phyloP scores from a whole-genome alignment of 192 early-diverging fungal genomes.

The Coemansia sp. region DNA sequence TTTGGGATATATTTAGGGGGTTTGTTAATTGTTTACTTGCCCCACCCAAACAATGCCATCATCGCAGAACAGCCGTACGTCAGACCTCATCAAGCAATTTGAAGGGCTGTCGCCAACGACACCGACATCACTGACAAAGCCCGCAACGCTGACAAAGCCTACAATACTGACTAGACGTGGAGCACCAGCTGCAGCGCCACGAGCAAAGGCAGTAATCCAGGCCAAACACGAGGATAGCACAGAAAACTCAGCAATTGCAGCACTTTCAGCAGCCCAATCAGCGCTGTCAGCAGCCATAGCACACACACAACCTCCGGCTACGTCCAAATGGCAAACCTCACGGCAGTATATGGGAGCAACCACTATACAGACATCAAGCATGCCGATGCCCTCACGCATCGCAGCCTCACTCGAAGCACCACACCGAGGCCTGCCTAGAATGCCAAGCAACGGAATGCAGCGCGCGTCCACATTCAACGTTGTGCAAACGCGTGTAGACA shows the following conservation, averaged over 20 bases:
- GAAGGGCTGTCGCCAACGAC: constrained; percentile 24
- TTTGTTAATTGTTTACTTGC: neutral
- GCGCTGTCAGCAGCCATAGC: constrained; percentile 7
- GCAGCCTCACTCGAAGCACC: neutral
- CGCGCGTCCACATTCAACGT: constrained; percentile 1
- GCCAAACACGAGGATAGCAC: neutral
- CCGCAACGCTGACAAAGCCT: neutral
- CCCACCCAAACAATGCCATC: neutral
- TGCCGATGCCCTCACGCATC: neutral
- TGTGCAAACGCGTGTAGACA: neutral
- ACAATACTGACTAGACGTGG: neutral
- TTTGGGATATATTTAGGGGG: neutral
- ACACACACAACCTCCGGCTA: neutral
- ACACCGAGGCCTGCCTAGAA: neutral
- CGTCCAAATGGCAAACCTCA: neutral
- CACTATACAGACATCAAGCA: neutral
- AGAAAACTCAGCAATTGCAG: neutral
- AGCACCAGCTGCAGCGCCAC: neutral
- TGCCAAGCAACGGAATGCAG: neutral
- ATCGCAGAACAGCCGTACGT: constrained; percentile 17
- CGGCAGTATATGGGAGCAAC: neutral
- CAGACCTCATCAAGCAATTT: constrained; percentile 46
- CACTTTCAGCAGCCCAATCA: constrained; percentile 6
- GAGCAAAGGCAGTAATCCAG: neutral
- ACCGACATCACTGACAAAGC: neutral